Base-by-base conservation (phyloP, 495 filamentous ascomycete species). In the Clohesyomyces aquaticus region DNA sequence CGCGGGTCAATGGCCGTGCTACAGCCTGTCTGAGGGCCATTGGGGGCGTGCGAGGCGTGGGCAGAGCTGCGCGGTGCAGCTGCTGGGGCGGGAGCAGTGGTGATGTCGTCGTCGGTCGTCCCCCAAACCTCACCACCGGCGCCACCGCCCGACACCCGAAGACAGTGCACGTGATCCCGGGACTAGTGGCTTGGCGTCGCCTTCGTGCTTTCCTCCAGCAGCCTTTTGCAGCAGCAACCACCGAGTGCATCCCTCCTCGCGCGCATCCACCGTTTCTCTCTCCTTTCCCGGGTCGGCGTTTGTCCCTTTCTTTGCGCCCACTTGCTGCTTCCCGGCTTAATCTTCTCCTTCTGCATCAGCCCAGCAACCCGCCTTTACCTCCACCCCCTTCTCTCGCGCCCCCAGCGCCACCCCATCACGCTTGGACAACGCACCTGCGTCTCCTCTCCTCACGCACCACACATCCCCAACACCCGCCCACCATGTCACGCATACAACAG, bases 401-500 rank as follows among this genome's bases (percentile, higher is more conserved):
- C 51, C 52, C 18, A 61, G 23, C 64, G 64, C 64, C 68, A 65
- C 64, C 61, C 55, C 55, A 25, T 59, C 62, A 38, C 61, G 56
- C 21, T 53, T 63, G 55, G 43, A 25, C 64, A 52, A 51, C 63
- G 25, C 32, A 38, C 32, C 32, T 38, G 32, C 32, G 32, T 38
- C 32, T 14, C n/a, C n/a, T n/a, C n/a, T n/a, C n/a, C n/a, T n/a
- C n/a, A n/a, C 14, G 32, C 32, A 38, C 14, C 32, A 6, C 32
- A 61, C 50, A 59, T 42, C 64, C 22, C 32, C 22, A 48, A 18
- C 54, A 51, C 59, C 22, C 52, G 26, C 28, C 26, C 66, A 57
- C 65, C 77, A 73, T 76, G 82, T 92, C 87, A 83, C 80, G 81
- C 68, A 77, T 83, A 76, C 88, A 90, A 68, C 93, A 96, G 77